phyloP scores from a whole-genome alignment of 805 yeast genomes.

The Zygotorulaspora danielsina region DNA sequence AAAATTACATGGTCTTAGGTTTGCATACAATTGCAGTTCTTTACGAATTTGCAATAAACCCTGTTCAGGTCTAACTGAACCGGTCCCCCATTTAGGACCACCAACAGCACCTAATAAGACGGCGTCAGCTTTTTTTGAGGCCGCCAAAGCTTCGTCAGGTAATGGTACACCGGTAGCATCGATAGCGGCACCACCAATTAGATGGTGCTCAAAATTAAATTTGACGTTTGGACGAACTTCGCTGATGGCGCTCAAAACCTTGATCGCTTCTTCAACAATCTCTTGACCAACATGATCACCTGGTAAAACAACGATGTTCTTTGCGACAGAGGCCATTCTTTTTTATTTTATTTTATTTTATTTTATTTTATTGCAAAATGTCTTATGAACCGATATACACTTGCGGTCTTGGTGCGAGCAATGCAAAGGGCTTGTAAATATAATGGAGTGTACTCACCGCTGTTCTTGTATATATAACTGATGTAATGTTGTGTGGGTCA shows the following conservation, averaged over 20 bases:
- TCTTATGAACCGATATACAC: too few species aligned
- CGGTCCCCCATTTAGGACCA: slow-evolving; percentile 99
- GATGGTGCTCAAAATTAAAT: slow-evolving; percentile 75
- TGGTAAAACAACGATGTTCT: slow-evolving; percentile 81
- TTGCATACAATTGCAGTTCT: slow-evolving; percentile 90
- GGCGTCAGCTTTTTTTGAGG: slow-evolving; percentile 86
- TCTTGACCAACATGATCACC: slow-evolving; percentile 98
- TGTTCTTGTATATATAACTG: neutral
- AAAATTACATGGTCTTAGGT: slow-evolving; percentile 94
- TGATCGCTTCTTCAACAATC: slow-evolving; percentile 83
- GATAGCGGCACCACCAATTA: slow-evolving; percentile 97
- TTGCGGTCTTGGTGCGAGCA: too few species aligned
- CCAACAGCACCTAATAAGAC: slow-evolving; percentile 98
- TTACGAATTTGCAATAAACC: slow-evolving; percentile 92
- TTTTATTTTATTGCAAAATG: neutral
- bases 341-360: neutral
- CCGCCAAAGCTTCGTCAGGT: slow-evolving; percentile 76
- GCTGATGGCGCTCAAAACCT: slow-evolving; percentile 78
- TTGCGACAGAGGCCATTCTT: slow-evolving; percentile 27
- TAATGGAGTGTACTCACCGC: too few species aligned
- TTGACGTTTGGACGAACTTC: slow-evolving; percentile 50
- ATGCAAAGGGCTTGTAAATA: too few species aligned
- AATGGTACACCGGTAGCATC: slow-evolving; percentile 94
- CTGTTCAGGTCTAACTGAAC: slow-evolving; percentile 93
- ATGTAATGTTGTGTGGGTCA: neutral